Percentiles rank a stretch among this genome's conserved stretches.
Conservation (phyloP, 1,284 basidiomycete genomes). For the Phlebopus sp. region DNA sequence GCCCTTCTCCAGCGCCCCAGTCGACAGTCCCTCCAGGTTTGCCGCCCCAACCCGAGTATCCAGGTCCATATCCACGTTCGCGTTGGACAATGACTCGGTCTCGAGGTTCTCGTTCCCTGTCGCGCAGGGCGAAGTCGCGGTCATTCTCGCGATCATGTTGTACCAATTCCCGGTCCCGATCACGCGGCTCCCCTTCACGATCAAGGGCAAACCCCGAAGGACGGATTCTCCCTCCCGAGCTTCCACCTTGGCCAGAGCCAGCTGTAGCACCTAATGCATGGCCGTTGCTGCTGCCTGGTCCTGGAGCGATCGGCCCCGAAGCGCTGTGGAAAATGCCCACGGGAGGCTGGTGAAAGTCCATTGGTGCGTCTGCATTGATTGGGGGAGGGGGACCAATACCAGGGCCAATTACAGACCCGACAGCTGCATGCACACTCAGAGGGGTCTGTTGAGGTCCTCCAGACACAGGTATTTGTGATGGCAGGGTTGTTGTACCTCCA, state of each 20-base stretch:
- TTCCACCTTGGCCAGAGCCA: conserved; percentile 20
- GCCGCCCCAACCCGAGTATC: conserved; percentile 24
- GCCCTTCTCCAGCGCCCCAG: conserved; percentile 26
- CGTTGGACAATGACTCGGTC: conserved; percentile 20
- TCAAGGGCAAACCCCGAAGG: conserved; percentile 25
- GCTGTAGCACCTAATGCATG: conserved; percentile 13
- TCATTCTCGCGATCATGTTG: conserved; percentile 24
- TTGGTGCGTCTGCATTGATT: conserved; percentile 6
- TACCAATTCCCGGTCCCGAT: conserved; percentile 22
- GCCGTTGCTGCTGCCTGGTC: conserved; percentile 10
- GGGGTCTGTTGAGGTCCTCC: too few species aligned
- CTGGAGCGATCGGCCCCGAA: conserved; percentile 13
- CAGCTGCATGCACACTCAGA: too few species aligned
- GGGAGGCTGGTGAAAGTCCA: conserved; percentile 20
- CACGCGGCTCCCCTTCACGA: conserved; percentile 24
- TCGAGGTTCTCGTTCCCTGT: conserved; percentile 12
- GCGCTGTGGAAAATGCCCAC: conserved; percentile 33
- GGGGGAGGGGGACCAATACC: conserved; percentile 6
- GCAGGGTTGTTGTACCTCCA: too few species aligned
- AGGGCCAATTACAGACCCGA: conserved; percentile 12
- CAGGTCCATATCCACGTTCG: conserved; percentile 17
- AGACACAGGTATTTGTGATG: too few species aligned
- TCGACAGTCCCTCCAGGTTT: conserved; percentile 28
- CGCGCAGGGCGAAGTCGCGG: conserved; percentile 18
- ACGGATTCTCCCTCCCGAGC: conserved; percentile 24